Evolutionary conservation across 306 rosid species (phyloP).

Genomic region (Cucumis cinereus): DNA sequence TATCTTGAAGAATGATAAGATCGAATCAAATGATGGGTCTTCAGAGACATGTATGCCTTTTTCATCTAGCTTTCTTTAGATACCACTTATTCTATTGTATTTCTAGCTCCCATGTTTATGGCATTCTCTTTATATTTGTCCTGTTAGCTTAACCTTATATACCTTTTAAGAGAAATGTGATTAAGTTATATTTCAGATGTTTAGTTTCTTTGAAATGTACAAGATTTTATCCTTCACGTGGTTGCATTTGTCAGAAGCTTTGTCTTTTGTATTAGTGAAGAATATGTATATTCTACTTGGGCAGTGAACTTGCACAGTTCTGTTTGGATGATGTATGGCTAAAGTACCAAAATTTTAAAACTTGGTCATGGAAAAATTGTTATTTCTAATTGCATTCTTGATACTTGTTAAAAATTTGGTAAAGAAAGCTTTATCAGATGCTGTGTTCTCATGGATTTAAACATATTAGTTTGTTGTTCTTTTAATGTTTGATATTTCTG

Average conservation of each 20-base stretch:
- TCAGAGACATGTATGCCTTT: conserved; percentile 52
- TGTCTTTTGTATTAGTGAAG: not conserved
- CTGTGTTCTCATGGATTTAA: not conserved
- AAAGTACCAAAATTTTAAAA: not conserved
- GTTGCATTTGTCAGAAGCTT: not conserved
- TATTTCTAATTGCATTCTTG: not conserved
- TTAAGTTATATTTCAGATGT: not conserved
- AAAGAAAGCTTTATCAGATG: not conserved
- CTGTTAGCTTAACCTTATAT: not conserved
- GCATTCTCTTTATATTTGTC: not conserved
- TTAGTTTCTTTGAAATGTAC: not conserved
- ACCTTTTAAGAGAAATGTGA: not conserved
- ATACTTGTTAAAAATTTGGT: not conserved
- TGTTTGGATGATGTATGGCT: not conserved
- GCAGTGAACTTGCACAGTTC: not conserved
- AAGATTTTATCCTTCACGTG: not conserved
- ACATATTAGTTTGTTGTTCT: not conserved
- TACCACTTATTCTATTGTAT: not conserved
- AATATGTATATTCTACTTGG: not conserved
- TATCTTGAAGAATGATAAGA: conserved; percentile 49
- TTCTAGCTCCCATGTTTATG: not conserved
- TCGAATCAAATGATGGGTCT: conserved; percentile 53
- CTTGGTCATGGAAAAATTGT: not conserved
- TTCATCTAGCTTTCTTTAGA: conserved; percentile 23
- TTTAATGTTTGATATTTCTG: not conserved